Percentiles rank a stretch among this genome's conserved stretches.
These are phyloP conservation scores for Ganoderma lingzhi DNA, from an alignment of 1,284 basidiomycete species.

Conservation along the genomic window DNA sequence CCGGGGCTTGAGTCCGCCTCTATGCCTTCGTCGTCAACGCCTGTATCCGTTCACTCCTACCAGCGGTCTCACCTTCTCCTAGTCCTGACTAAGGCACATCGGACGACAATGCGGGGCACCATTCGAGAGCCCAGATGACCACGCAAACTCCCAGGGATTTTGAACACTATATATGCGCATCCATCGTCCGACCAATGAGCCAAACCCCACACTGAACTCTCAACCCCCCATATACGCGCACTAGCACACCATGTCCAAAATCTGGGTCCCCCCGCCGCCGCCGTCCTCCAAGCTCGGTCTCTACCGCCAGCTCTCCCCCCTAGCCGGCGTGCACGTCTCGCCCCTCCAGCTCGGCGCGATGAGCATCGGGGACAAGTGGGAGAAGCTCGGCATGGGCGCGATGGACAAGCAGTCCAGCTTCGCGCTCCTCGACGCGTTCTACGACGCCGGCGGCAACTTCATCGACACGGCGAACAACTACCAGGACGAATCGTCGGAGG, in stretches of 20 bases:
- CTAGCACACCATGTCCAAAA: conserved; percentile 10
- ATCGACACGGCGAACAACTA: conserved; percentile 45
- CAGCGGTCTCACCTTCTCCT: background rate
- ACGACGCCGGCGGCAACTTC: conserved; percentile 40
- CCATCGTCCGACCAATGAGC: background rate
- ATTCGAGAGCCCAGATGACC: background rate
- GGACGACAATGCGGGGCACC: too few species aligned
- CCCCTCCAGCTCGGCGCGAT: conserved; percentile 59
- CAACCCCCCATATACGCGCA: background rate
- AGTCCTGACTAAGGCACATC: background rate
- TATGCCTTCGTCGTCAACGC: too few species aligned
- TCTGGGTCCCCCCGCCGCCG: conserved; percentile 27
- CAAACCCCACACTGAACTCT: background rate
- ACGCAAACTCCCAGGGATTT: background rate
- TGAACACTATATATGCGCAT: background rate
- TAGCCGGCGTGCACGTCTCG: conserved; percentile 48
- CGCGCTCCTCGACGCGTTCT: conserved; percentile 36
- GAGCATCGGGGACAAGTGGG: conserved; percentile 60
- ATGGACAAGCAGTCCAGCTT: conserved; percentile 48
- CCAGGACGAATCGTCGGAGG: conserved; percentile 44
- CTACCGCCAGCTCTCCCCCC: conserved; percentile 34
- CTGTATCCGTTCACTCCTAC: too few species aligned
- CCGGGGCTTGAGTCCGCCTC: too few species aligned
- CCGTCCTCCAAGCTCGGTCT: conserved; percentile 32
- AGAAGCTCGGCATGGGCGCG: conserved; percentile 43